Conservation (phyloP, 2,329 filamentous ascomycete species). For the Aaosphaeria arxii region DNA sequence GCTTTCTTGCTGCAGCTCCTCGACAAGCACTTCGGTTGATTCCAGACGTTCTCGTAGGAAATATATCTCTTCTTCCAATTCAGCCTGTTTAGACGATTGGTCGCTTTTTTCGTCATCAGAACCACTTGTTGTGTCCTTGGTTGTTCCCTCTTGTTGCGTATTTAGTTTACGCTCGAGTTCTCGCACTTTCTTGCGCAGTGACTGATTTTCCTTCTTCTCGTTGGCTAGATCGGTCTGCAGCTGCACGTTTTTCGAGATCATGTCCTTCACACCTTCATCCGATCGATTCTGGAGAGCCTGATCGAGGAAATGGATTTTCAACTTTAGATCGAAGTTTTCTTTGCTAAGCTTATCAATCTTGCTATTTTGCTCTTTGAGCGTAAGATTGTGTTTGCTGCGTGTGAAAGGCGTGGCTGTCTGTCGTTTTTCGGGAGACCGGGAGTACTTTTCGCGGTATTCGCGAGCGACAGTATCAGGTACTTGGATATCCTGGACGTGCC, state of each 20-base stretch:
- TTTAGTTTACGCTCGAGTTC: slow-evolving; percentile 80
- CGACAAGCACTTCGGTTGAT: slow-evolving; percentile 78
- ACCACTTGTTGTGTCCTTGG: slow-evolving; percentile 41
- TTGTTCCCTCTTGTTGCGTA: slow-evolving; percentile 52
- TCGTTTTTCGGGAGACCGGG: slow-evolving; percentile 60
- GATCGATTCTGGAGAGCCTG: slow-evolving; percentile 90
- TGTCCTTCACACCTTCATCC: slow-evolving; percentile 94
- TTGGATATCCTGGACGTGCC: slow-evolving; percentile 84
- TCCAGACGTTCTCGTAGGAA: slow-evolving; percentile 84
- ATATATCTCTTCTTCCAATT: slow-evolving; percentile 79
- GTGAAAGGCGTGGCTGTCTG: slow-evolving; percentile 36
- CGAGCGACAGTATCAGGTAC: slow-evolving; percentile 85
- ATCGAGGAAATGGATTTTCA: slow-evolving; percentile 96
- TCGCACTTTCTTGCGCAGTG: slow-evolving; percentile 74
- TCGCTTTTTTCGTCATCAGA: slow-evolving; percentile 55
- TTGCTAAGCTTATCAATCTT: slow-evolving; percentile 96
- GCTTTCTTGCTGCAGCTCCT: slow-evolving; percentile 74
- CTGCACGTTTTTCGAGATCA: slow-evolving; percentile 97
- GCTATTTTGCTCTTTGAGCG: slow-evolving; percentile 94
- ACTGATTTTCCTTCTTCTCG: slow-evolving; percentile 86
- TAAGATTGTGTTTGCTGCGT: slow-evolving; percentile 55
- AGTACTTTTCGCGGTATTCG: slow-evolving; percentile 77
- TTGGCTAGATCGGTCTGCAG: slow-evolving; percentile 87
- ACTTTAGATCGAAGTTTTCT: slow-evolving; percentile 95
- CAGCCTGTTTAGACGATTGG: slow-evolving; percentile 57